Evolutionary conservation across 2,329 filamentous ascomycete genomes (phyloP).

Genomic region (Calycina marina): DNA sequence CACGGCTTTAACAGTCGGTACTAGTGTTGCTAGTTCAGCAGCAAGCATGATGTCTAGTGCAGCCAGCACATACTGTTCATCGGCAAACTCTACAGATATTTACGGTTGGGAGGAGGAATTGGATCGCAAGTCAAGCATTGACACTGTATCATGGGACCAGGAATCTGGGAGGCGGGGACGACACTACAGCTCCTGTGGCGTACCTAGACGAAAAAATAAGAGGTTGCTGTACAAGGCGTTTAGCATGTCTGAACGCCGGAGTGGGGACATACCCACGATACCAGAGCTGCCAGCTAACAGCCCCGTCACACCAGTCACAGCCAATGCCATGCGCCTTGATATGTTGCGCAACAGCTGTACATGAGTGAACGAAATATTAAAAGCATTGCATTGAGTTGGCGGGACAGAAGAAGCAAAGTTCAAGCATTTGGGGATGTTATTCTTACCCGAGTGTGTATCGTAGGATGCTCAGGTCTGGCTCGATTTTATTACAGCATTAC

Average conservation of each 20-base stretch:
- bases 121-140: slow-evolving; percentile 20
- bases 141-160: slow-evolving; percentile 12
- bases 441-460: background rate
- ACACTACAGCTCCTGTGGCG: background rate
- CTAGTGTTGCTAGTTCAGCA: slow-evolving; percentile 21
- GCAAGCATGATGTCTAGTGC: slow-evolving; percentile 19
- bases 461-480: background rate
- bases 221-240: slow-evolving; percentile 1
- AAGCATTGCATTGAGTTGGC: background rate
- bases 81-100: slow-evolving; percentile 24
- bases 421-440: background rate
- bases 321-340: no score
- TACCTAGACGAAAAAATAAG: background rate
- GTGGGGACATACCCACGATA: background rate
- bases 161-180: slow-evolving; percentile 11
- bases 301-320: no score
- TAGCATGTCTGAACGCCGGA: background rate
- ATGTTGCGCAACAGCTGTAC: no score
- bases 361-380: background rate
- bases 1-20: slow-evolving; percentile 13
- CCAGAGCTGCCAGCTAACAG: background rate
- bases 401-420: background rate
- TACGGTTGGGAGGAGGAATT: slow-evolving; percentile 42
- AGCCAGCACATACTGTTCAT: slow-evolving; percentile 21
- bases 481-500: background rate